Base-by-base conservation (phyloP, 805 yeast genomes). In the Diddensiella transvaalensis region DNA sequence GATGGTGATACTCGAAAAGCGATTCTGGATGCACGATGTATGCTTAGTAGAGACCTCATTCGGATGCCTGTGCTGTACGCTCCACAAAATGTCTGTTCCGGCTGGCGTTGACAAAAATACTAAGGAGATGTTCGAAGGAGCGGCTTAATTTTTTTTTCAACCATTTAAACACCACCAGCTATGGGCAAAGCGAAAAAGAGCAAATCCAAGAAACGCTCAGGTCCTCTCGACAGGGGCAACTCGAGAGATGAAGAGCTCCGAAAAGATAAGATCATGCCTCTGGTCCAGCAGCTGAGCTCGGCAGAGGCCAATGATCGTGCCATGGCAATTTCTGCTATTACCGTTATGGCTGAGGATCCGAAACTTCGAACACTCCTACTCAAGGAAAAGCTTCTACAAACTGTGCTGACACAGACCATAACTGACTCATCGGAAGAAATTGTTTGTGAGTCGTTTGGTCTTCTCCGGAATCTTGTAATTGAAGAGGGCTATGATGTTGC, bases 401-500 rank as follows among this genome's bases (percentile, higher is more conserved):
- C 78, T 1, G 61, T 89, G 0, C 55, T 88, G 66, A 81, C 82
- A 19, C 80, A 82, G 50, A 72, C 82, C 24, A 65, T 90, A 19
- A 78, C 77, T 40, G 96, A 87, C 61, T 61, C 74, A 18, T 75
- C 83, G 54, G 82, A 81, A 48, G 96, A 88, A 56, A 79, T 87
- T 40, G 83, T 86, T 17, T 85, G 85, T 18, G 95, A 85, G 58
- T 74, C 91, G 1, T 83, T 80, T 57, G 97, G 96, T 1, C 70
- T 91, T 21, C 68, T 93, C 53, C 77, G 96, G 62, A 88, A 85
- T 61, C 61, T 91, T 48, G 83, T 85, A 2, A 73, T 87, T 46
- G 96, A 87, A 60, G 96, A 89, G 66, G 97, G 96, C 18, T 83
- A 87, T 57, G 95, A 87, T 54, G 76, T 87, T 32, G 80, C 88